Base-by-base conservation (phyloP, 2,329 filamentous ascomycete genomes). In the Curvularia verruculosa region DNA sequence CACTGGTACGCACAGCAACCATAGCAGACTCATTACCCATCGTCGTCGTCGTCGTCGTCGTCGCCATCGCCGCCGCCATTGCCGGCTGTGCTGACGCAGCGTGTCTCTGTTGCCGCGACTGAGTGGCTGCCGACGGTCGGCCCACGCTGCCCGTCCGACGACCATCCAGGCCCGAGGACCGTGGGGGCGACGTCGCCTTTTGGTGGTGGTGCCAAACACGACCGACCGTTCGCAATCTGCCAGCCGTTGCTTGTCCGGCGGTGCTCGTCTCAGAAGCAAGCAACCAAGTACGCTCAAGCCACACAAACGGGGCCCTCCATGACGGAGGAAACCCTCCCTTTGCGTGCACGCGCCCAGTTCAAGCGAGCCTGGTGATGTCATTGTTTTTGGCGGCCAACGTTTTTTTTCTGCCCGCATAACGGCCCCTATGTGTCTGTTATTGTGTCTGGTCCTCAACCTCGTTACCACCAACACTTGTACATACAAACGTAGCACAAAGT, bases 241-340 rank as follows among this genome's bases (percentile, higher is more conserved):
- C 58, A 63, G 58, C 58, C 60, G 60, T 63, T 59, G 60, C 49
- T 63, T 59, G 60, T 52, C 52, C 58, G 60, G 55, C 54, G 41
- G 46, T 52, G 49, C 54, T 56, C 51, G 53, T 51, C 44, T 59
- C 53, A 49, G 36, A 56, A 55, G 55, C 55, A 51, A 53, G 52
- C 48, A 59, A 46, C 37, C 56, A 41, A 44, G 50, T 45, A 31
- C 56, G 57, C 58, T 60, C 60, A 61, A 61, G 62, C 62, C 60
- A 65, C 45, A 56, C 34, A 34, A 39, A 56, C 41, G 39, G 54
- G 48, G 41, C 29, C 28, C 43, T 23, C 29, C 34, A 29, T 45
- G 48, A 56, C 49, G 49, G 39, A 41, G 31, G 8, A 29, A 21
- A 40, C 31, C 46, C 43, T 23, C 54, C n/a, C 41, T 36, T 36